These are phyloP conservation scores for Aspergillus felis DNA, from an alignment of 2,329 filamentous ascomycete genomes.

Conservation along the genomic window DNA sequence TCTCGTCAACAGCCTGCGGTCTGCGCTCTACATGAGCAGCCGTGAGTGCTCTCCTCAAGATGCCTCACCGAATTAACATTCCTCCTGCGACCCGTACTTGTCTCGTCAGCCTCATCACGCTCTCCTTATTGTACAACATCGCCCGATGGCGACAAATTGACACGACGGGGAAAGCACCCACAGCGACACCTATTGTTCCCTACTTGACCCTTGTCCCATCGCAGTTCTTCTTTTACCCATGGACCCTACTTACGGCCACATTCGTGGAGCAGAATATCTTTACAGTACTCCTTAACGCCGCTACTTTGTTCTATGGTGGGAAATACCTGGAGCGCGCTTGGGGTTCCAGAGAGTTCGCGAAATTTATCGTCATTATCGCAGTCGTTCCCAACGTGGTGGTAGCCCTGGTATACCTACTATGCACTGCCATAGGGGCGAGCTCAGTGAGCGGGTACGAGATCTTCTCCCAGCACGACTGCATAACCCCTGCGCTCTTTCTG, in stretches of 20 bases:
- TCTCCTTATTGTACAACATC: conserved; percentile 76
- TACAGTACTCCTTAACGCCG: conserved; percentile 70
- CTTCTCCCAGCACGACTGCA: conserved; percentile 16
- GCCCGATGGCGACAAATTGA: conserved; percentile 61
- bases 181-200: conserved; percentile 63
- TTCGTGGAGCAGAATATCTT: conserved; percentile 92
- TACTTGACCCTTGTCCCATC: conserved; percentile 86
- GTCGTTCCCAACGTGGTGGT: conserved; percentile 76
- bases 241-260: conserved; percentile 83
- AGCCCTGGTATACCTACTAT: conserved; percentile 69
- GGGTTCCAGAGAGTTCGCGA: conserved; percentile 87
- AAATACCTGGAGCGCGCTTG: conserved; percentile 94
- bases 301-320: conserved; percentile 85
- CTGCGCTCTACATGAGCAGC: conserved; percentile 15
- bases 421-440: conserved; percentile 60
- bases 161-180: conserved; percentile 47
- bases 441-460: conserved; percentile 35
- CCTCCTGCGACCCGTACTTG: conserved; percentile 84
- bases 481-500: conserved; percentile 12
- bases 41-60: conserved; percentile 38
- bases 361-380: conserved; percentile 75
- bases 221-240: conserved; percentile 80
- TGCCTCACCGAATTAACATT: conserved; percentile 84
- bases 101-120: conserved; percentile 67
- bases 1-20: conserved; percentile 18